Percentiles rank a stretch among this genome's conserved stretches.
Evolutionary conservation across 176 grass and related monocot species (phyloP).

Genomic region (Aegilops speltoides): DNA sequence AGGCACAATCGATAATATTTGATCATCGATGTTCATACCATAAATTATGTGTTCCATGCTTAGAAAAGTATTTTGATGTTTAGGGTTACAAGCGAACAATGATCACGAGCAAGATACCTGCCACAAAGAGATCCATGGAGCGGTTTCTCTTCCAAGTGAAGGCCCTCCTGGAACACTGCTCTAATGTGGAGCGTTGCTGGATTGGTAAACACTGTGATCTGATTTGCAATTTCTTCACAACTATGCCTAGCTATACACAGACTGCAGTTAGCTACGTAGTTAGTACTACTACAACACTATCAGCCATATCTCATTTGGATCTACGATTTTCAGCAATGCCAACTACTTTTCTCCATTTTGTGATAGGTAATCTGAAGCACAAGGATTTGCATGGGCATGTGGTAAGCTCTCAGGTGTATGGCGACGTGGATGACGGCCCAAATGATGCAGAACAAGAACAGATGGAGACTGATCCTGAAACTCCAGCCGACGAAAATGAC

Average conservation of each 20-base stretch:
- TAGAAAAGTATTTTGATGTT: background rate
- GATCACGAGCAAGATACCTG: constrained; percentile 89
- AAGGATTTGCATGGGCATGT: constrained; percentile 71
- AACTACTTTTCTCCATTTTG: background rate
- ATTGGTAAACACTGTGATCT: constrained; percentile 44
- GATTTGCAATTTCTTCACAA: background rate
- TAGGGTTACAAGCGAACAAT: constrained; percentile 74
- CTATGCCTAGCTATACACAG: background rate
- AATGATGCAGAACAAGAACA: constrained; percentile 28
- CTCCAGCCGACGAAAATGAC: constrained; percentile 26
- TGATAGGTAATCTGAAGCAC: constrained; percentile 75
- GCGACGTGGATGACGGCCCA: constrained; percentile 36
- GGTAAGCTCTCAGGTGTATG: constrained; percentile 84
- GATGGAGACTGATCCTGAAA: constrained; percentile 34
- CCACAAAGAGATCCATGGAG: constrained; percentile 75
- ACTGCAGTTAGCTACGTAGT: background rate
- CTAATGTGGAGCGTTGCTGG: constrained; percentile 45
- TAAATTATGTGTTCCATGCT: background rate
- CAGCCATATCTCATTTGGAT: background rate
- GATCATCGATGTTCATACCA: background rate
- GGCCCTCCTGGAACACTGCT: constrained; percentile 67
- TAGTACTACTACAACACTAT: background rate
- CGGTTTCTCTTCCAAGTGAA: constrained; percentile 80
- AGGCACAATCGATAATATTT: constrained; percentile 28
- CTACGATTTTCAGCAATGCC: background rate